Evolutionary conservation across 2,329 filamentous ascomycete genomes (phyloP).

Genomic region (Pseudogymnoascus sp.): DNA sequence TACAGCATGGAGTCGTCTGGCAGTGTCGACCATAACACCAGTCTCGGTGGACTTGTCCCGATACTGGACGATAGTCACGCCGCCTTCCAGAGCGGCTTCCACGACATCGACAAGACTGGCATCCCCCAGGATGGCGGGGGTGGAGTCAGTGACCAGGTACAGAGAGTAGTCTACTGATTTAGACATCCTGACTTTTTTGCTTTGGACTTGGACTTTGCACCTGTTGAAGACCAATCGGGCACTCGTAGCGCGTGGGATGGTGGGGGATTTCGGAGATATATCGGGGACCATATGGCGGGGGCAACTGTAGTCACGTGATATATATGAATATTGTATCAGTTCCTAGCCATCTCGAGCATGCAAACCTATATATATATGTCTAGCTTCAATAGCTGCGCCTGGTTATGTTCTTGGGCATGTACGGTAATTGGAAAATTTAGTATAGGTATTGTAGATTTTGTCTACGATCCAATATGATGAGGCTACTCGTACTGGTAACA

Average conservation of each 20-base stretch:
- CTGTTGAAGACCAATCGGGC: conserved; percentile 1
- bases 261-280: conserved; percentile 1
- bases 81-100: conserved; percentile 65
- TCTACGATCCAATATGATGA: not conserved
- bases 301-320: not conserved
- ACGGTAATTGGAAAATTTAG: not conserved
- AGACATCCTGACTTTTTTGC: conserved; percentile 25
- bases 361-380: not conserved
- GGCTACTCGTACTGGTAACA: not conserved
- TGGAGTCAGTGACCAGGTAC: conserved; percentile 90
- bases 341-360: too few species aligned
- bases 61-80: conserved; percentile 81
- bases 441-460: not conserved
- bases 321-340: not conserved
- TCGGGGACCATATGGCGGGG: not conserved
- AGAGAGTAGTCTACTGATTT: conserved; percentile 63
- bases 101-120: conserved; percentile 66
- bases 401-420: not conserved
- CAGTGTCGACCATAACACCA: conserved; percentile 60
- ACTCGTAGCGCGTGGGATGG: not conserved
- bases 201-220: not conserved
- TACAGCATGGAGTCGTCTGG: conserved; percentile 60
- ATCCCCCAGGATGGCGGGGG: conserved; percentile 68
- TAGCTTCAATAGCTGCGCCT: not conserved
- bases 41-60: conserved; percentile 81